Percentiles rank a stretch among this genome's conserved stretches.
Evolutionary conservation across 129 eudicot species (phyloP).

Genomic region (Artemisia annua): DNA sequence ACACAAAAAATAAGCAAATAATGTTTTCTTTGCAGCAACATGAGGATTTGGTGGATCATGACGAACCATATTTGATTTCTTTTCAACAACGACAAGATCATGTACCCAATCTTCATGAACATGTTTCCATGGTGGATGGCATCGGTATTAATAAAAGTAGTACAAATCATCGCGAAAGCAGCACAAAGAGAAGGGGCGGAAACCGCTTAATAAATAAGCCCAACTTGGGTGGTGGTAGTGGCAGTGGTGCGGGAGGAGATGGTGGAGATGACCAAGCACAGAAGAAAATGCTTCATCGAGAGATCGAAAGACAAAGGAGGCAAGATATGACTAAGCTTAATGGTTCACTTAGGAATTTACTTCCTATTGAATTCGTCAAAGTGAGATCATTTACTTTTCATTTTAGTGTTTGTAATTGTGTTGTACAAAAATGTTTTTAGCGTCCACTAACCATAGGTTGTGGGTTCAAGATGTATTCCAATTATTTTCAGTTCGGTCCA

Average conservation of each 20-base stretch:
- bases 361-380: slow-evolving; percentile 63
- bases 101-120: slow-evolving; percentile 27
- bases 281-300: slow-evolving; percentile 57
- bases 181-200: slow-evolving; percentile 17
- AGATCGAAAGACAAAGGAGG: slow-evolving; percentile 61
- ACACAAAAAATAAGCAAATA: slow-evolving; percentile 25
- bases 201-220: neutral
- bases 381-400: slow-evolving; percentile 21
- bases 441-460: too few species aligned
- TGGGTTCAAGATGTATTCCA: too few species aligned
- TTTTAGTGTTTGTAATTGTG: too few species aligned
- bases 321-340: slow-evolving; percentile 65
- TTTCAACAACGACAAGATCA: slow-evolving; percentile 27
- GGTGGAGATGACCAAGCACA: slow-evolving; percentile 18
- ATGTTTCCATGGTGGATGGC: slow-evolving; percentile 21
- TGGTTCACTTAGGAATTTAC: slow-evolving; percentile 63
- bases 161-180: neutral
- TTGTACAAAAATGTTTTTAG: too few species aligned
- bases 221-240: neutral
- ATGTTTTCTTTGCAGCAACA: slow-evolving; percentile 43
- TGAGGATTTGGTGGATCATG: slow-evolving; percentile 37
- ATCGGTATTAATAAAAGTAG: neutral
- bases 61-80: slow-evolving; percentile 26
- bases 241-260: neutral
- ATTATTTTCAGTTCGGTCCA: too few species aligned